Evolutionary conservation across 257 asterid species (phyloP), one percentile per base, ranked within the genome.

Genomic region (Handroanthus guayacan): DNA sequence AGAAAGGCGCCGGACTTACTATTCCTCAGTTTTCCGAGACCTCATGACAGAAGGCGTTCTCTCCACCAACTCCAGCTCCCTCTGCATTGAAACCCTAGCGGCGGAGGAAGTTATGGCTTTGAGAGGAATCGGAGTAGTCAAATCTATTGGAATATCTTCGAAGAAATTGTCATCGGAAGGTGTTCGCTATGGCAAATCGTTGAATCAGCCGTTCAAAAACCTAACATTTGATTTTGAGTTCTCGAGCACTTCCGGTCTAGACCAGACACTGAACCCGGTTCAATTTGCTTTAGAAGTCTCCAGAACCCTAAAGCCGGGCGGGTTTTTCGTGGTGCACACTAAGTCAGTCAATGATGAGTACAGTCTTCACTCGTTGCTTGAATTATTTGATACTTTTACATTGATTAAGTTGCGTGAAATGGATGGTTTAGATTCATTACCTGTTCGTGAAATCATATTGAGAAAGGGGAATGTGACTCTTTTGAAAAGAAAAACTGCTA

Each of bases 21-120:
- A 88, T 80, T 85, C 92, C 1, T 86, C 95, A 2, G 83, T 95
- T 31, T 95, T 95, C 60, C 88, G 86, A 63, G 96, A 89, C 91
- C 91, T 95, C 76, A 77, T 91, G 11, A 77, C 97, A 2, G 96
- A 89, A 3, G 91, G 91, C 5, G 54, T 84, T 78, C 72, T 95
- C 76, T 86, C 79, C 77, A 88, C 92, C 3, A 83, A 72, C 75
- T 92, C 80, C 16, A 92, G 89, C 64, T 64, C 94, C 52, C 89
- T 92, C 10, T 89, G 98, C 79, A 82, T 92, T 5, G 99, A 95
- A 11, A 92, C 98, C 3, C 78, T 64, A 2, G 79, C 82, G 20
- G 97, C 97, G 4, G 84, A 96, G 8, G 97, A 92, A 48, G 97
- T 92, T 13, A 92, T 81, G 79, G 97, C 97, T 1, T 76, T 94